Evolutionary conservation across 192 early-diverging fungal genomes (phyloP).

Genomic region (Coemansia interrupta): DNA sequence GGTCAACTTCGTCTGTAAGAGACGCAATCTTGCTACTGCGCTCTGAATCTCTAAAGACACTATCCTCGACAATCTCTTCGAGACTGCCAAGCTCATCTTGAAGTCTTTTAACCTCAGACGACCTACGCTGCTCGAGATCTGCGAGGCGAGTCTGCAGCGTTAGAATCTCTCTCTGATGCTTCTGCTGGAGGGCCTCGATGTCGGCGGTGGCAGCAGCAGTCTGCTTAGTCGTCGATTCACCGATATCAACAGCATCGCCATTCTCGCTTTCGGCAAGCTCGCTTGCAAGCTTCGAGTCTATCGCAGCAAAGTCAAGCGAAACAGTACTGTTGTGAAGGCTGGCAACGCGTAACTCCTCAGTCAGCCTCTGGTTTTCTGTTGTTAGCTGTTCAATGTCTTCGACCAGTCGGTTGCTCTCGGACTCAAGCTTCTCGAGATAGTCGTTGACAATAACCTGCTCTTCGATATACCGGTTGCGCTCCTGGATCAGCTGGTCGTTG

Average conservation of each 20-base stretch:
- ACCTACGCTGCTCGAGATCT: conserved; percentile 60
- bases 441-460: conserved; percentile 29
- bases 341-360: conserved; percentile 42
- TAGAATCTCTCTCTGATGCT: conserved; percentile 55
- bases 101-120: conserved; percentile 57
- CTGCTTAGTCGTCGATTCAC: neutral
- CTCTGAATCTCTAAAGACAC: conserved; percentile 70
- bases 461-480: conserved; percentile 37
- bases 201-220: conserved; percentile 10
- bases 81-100: conserved; percentile 65
- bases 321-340: conserved; percentile 52
- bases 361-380: conserved; percentile 53
- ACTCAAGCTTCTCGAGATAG: conserved; percentile 61
- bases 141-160: conserved; percentile 52
- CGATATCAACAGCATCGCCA: conserved; percentile 16
- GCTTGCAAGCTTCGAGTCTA: conserved; percentile 35
- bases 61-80: conserved; percentile 70
- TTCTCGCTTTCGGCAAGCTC: conserved; percentile 11
- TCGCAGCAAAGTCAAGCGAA: conserved; percentile 41
- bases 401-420: conserved; percentile 67
- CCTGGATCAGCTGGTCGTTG: conserved; percentile 59
- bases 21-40: conserved; percentile 61
- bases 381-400: conserved; percentile 74
- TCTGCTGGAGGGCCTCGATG: conserved; percentile 44
- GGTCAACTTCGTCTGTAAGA: conserved; percentile 54